Evolutionary conservation across 805 yeast genomes (phyloP), one percentile per base, ranked within the genome.

Genomic region (Sungouiozyma intestinalis): DNA sequence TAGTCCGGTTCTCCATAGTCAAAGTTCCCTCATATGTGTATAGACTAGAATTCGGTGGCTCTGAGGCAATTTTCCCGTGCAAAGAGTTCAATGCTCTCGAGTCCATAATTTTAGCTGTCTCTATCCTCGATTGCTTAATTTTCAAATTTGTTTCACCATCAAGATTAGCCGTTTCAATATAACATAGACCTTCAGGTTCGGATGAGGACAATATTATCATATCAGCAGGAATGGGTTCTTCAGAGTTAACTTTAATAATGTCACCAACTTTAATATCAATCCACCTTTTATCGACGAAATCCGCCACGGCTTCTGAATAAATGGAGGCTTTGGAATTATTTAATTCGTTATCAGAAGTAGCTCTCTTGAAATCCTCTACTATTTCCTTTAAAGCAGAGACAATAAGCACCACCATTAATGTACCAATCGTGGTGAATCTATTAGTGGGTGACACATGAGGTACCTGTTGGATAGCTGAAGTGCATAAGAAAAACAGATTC

Each of bases 61-160:
- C 99, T 14, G 95, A 83, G 33, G 77, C 54, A 31, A 92, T 69
- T 41, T 69, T 69, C 4, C 88, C 88, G 32, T 67, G 67, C 35
- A 81, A 53, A 16, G 65, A 54, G 17, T 71, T 65, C 36, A 82
- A 57, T 19, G 77, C 81, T 21, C 68, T 64, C 0, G 92, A 84
- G 39, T 82, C 77, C 19, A 82, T 81, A 43, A 83, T 59, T 46
- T 71, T 69, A 3, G 85, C 72, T 0, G 98, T 92, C 54, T 87
- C 95, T 2, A 74, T 67, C 40, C 72, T 71, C 1, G 96, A 77
- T 60, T 92, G 97, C 57, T 94, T 94, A 58, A 92, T 92, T 57
- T 92, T 92, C 54, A 92, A 71, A 60, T 92, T 92, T 0, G 99
- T 94, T 62, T 92, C 99, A 44, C 99, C 99, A 63, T 92, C 99